Conservation (phyloP, 2,329 filamentous ascomycete species). For the Sclerotinia spermophila region DNA sequence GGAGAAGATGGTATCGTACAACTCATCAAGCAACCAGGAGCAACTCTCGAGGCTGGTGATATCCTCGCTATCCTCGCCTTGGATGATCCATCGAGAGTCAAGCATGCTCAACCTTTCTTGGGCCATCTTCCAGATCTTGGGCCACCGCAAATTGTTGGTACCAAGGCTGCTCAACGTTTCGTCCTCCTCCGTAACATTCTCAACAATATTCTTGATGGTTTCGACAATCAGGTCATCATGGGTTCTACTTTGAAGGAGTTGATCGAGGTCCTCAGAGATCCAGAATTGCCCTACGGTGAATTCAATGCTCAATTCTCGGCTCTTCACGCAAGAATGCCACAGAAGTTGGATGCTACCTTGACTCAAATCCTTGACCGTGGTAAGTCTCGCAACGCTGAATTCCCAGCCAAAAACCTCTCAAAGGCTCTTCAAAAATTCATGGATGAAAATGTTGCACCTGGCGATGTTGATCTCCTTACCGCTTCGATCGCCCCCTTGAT, state of each 20-base stretch:
- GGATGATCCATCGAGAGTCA: constrained; percentile 92
- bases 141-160: constrained; percentile 80
- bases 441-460: constrained; percentile 73
- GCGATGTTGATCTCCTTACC: constrained; percentile 71
- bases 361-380: constrained; percentile 83
- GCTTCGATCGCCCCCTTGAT: constrained; percentile 70
- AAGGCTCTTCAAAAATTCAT: constrained; percentile 86
- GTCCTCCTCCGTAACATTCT: constrained; percentile 72
- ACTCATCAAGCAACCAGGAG: constrained; percentile 97
- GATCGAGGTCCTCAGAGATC: constrained; percentile 83
- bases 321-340: constrained; percentile 94
- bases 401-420: constrained; percentile 81
- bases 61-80: constrained; percentile 96
- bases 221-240: constrained; percentile 98
- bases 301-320: constrained; percentile 96
- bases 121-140: constrained; percentile 86
- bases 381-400: constrained; percentile 74
- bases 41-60: constrained; percentile 95
- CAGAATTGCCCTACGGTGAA: constrained; percentile 91
- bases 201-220: constrained; percentile 84
- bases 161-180: constrained; percentile 88
- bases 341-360: constrained; percentile 81
- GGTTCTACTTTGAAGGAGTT: constrained; percentile 78
- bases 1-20: constrained; percentile 95
- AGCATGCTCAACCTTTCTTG: constrained; percentile 91